phyloP scores from a whole-genome alignment of 768 basidiomycete species.

The Termitomyces sp. region DNA sequence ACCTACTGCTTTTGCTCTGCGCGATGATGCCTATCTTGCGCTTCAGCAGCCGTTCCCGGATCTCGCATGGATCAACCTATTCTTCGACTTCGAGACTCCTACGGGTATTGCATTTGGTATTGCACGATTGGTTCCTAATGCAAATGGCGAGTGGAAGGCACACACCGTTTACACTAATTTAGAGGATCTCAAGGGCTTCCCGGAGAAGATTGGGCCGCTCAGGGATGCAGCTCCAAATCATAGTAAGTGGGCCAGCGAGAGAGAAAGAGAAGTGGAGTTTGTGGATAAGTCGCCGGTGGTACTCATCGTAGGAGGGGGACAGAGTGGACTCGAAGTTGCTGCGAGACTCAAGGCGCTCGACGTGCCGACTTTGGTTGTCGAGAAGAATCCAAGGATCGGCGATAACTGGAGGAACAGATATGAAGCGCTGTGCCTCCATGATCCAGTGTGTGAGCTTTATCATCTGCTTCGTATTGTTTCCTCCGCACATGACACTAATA shows the following conservation, averaged over 20 bases:
- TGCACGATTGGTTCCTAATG: slow-evolving; percentile 44
- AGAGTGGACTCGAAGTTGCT: slow-evolving; percentile 57
- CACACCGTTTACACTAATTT: slow-evolving; percentile 56
- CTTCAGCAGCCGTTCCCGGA: slow-evolving; percentile 42
- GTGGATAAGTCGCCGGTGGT: slow-evolving; percentile 36
- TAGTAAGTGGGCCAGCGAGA: slow-evolving; percentile 48
- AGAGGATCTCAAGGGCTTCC: slow-evolving; percentile 45
- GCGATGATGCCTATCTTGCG: slow-evolving; percentile 21
- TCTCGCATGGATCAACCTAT: slow-evolving; percentile 49
- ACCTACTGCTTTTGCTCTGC: slow-evolving; percentile 25
- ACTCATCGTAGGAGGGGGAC: slow-evolving; percentile 60
- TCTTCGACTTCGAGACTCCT: slow-evolving; percentile 52
- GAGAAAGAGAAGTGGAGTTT: slow-evolving; percentile 39
- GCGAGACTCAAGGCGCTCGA: slow-evolving; percentile 54
- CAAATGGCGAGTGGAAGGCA: slow-evolving; percentile 48
- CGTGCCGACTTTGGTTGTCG: slow-evolving; percentile 49
- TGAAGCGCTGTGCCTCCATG: slow-evolving; percentile 60
- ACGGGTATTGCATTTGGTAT: slow-evolving; percentile 48
- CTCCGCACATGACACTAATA: background rate
- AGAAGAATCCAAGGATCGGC: slow-evolving; percentile 54
- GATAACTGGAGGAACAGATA: slow-evolving; percentile 67
- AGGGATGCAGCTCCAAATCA: slow-evolving; percentile 39
- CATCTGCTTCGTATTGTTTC: background rate
- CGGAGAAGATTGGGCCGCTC: slow-evolving; percentile 42
- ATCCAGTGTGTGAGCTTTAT: slow-evolving; percentile 53